phyloP scores from a whole-genome alignment of 495 filamentous ascomycete species.

The Aspergillus campestris region DNA sequence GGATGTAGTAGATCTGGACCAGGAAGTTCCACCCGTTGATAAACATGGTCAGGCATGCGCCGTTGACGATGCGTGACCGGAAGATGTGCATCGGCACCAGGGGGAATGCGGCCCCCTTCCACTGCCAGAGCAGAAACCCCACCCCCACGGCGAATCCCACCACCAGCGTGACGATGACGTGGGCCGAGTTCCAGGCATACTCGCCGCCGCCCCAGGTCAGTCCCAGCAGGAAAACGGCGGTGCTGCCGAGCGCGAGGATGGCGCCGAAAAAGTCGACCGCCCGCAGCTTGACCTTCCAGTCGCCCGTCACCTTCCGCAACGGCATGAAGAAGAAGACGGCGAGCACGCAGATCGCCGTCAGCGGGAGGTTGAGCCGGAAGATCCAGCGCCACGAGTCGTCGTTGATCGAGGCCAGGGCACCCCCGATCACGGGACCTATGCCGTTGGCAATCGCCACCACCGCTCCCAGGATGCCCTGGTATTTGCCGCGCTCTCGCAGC shows the following conservation, averaged over 20 bases:
- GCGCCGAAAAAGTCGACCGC: constrained; percentile 42
- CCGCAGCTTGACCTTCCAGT: constrained; percentile 42
- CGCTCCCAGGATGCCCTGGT: constrained; percentile 49
- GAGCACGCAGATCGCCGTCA: constrained; percentile 36
- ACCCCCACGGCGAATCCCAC: constrained; percentile 35
- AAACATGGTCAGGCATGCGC: constrained; percentile 45
- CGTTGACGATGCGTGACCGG: constrained; percentile 40
- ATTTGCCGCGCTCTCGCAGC: constrained; percentile 48
- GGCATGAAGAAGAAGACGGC: constrained; percentile 46
- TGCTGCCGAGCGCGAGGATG: constrained; percentile 29
- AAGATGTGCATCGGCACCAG: constrained; percentile 42
- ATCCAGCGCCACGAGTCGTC: constrained; percentile 47
- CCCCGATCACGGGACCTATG: constrained; percentile 48
- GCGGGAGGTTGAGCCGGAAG: constrained; percentile 43
- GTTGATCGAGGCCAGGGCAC: constrained; percentile 34
- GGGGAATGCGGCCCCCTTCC: constrained; percentile 26
- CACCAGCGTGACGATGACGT: constrained; percentile 41
- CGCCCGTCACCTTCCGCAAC: constrained; percentile 37
- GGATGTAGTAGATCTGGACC: constrained; percentile 48
- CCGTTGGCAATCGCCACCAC: constrained; percentile 47
- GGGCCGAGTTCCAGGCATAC: constrained; percentile 40
- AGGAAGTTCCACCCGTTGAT: constrained; percentile 49
- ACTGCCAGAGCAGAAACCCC: constrained; percentile 44
- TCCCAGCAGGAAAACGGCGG: constrained; percentile 37
- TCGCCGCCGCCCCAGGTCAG: constrained; percentile 47